Percentiles rank a stretch among this genome's conserved stretches.
These are phyloP conservation scores for Quercus aquifolioides DNA, from an alignment of 306 rosid species.

Conservation along the genomic window DNA sequence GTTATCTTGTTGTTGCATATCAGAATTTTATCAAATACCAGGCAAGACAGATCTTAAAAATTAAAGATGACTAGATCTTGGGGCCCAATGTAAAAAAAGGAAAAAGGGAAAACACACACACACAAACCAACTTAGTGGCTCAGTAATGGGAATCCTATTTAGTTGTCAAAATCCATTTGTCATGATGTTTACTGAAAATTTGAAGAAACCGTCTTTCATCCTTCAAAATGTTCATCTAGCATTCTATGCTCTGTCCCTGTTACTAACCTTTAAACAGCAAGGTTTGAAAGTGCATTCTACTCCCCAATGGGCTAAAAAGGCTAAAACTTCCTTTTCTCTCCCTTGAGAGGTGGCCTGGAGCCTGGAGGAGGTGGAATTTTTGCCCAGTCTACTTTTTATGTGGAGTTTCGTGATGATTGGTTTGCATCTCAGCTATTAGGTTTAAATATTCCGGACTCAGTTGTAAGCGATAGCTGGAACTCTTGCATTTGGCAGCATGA, in stretches of 20 bases:
- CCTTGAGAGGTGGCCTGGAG: neutral
- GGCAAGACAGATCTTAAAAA: too few species aligned
- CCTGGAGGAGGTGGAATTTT: neutral
- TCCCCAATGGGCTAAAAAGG: neutral
- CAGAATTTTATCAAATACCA: too few species aligned
- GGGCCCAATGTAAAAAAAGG: neutral
- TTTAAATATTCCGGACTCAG: neutral
- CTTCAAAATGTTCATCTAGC: neutral
- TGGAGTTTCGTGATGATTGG: neutral
- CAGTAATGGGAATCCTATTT: neutral
- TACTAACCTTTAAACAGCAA: neutral
- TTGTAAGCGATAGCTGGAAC: neutral
- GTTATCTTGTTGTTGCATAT: too few species aligned
- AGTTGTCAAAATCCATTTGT: neutral
- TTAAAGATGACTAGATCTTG: neutral
- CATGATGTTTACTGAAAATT: neutral
- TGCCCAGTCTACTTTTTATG: neutral
- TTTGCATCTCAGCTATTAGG: neutral
- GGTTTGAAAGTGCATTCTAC: neutral
- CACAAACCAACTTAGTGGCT: neutral
- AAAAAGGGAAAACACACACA: neutral
- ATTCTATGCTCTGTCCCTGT: neutral
- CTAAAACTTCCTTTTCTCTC: neutral
- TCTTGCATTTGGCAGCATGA: neutral
- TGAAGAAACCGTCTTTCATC: neutral